Conservation (phyloP, 2,329 filamentous ascomycete species). For the Hypoxylon sp. region DNA sequence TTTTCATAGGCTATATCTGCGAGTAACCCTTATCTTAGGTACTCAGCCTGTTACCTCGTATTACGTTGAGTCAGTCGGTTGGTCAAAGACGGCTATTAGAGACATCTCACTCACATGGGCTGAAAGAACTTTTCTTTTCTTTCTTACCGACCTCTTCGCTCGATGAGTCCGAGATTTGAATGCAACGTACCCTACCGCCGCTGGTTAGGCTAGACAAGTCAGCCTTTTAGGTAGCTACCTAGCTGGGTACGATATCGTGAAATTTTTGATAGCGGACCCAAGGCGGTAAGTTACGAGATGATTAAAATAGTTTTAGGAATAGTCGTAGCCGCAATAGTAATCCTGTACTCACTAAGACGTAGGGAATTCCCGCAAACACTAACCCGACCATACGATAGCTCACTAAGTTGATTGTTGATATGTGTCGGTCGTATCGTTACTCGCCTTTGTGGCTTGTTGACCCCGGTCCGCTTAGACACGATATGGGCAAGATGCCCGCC, state of each 20-base stretch:
- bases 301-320: conserved; percentile 17
- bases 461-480: conserved; percentile 27
- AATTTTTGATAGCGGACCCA: not conserved
- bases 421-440: conserved; percentile 34
- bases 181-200: conserved; percentile 40
- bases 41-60: conserved; percentile 43
- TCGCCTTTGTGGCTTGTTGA: conserved; percentile 38
- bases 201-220: conserved; percentile 22
- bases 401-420: conserved; percentile 10
- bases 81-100: conserved; percentile 23
- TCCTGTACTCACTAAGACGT: conserved; percentile 14
- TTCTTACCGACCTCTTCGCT: conserved; percentile 28
- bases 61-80: conserved; percentile 33
- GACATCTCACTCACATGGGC: conserved; percentile 18
- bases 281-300: conserved; percentile 33
- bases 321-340: conserved; percentile 21
- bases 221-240: conserved; percentile 18
- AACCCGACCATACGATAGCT: conserved; percentile 27
- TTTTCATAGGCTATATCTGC: conserved; percentile 23
- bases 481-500: conserved; percentile 35
- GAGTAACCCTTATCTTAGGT: conserved; percentile 25
- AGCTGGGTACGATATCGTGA: conserved; percentile 17
- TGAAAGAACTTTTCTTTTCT: conserved; percentile 21
- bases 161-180: conserved; percentile 30
- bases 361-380: conserved; percentile 27